These are phyloP conservation scores for Striga asiatica DNA, from an alignment of 257 asterid species.

Conservation along the genomic window DNA sequence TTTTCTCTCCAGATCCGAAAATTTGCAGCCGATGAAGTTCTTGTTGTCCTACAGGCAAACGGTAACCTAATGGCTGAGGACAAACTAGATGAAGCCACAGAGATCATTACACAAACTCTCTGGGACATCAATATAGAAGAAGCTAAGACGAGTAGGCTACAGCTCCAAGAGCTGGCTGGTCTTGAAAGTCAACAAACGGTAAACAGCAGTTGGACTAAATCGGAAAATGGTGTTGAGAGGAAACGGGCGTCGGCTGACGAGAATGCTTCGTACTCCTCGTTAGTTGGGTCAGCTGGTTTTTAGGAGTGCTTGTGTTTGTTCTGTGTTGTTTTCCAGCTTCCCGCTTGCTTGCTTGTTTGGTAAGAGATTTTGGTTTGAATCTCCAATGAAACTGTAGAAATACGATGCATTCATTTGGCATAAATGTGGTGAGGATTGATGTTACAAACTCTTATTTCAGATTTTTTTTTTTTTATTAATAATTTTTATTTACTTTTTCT, in stretches of 20 bases:
- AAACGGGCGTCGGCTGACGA: constrained; percentile 40
- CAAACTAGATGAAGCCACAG: constrained; percentile 55
- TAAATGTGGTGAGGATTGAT: too few species aligned
- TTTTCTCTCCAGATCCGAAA: constrained; percentile 53
- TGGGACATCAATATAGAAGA: constrained; percentile 87
- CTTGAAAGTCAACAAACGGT: constrained; percentile 27
- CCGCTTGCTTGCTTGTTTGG: too few species aligned
- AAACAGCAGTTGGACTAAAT: constrained; percentile 15
- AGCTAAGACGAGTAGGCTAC: constrained; percentile 52
- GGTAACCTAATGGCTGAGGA: constrained; percentile 45
- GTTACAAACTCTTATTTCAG: too few species aligned
- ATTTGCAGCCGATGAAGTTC: constrained; percentile 74
- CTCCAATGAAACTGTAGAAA: too few species aligned
- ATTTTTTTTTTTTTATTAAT: too few species aligned
- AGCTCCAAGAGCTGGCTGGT: constrained; percentile 43
- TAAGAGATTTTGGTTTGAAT: too few species aligned
- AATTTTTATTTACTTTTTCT: too few species aligned
- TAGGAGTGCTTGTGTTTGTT: constrained; percentile 19
- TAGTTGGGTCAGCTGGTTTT: constrained; percentile 90
- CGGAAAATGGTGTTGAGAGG: constrained; percentile 20
- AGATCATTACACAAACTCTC: constrained; percentile 70
- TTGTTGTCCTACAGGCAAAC: constrained; percentile 65
- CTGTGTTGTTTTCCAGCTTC: too few species aligned
- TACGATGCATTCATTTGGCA: too few species aligned
- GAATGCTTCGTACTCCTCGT: constrained; percentile 70